Evolutionary conservation across 305 asterid genomes (phyloP), one percentile per base, ranked within the genome.

Genomic region (Fraxinus floribunda): DNA sequence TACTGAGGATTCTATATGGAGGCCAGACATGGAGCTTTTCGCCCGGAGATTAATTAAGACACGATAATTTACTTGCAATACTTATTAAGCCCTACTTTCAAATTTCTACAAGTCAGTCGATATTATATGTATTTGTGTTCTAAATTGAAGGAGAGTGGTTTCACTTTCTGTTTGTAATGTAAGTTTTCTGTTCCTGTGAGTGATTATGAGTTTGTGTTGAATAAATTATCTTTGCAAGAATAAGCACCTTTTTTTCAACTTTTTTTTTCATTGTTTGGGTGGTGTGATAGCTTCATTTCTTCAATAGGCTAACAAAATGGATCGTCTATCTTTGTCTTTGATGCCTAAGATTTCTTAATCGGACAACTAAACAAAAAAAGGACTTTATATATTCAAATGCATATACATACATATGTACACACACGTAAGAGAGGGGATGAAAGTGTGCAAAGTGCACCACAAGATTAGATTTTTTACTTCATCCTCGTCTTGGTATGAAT

Each of bases 1-100:
- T 79, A 66, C 82, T 83, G 70, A 82, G 82, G 55, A 36, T 57
- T 83, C n/a, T 46, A 79, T 70, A 79, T 70, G 86, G 72, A 82
- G 0, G 18, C 71, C 13, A 7, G 35, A 71, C 34, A 46, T 76
- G 22, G 20, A 73, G 20, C 44, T 80, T 76, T 70, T 79, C 35
- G 7, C 7, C 36, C 0, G 11, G 71, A 49, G 87, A 78, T 79
- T 26, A 3, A 66, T 22, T 8, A 20, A 62, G 71, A 26, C 7
- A 24, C 74, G 29, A 11, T 29, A 66, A 82, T 30, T 78, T 46
- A 70, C 77, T 46, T 35, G 39, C 76, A 72, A 62, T 84, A 32
- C 71, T 22, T 76, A 29, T 79, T 81, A 52, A 44, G 29, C 44
- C 77, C 70, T 79, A 18, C 71, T 72, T 44, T 82, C 55, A 75